Percentiles rank a stretch among this genome's conserved stretches.
Conservation (phyloP, 192 early-diverging fungal species). For the Pilaira anomala region DNA sequence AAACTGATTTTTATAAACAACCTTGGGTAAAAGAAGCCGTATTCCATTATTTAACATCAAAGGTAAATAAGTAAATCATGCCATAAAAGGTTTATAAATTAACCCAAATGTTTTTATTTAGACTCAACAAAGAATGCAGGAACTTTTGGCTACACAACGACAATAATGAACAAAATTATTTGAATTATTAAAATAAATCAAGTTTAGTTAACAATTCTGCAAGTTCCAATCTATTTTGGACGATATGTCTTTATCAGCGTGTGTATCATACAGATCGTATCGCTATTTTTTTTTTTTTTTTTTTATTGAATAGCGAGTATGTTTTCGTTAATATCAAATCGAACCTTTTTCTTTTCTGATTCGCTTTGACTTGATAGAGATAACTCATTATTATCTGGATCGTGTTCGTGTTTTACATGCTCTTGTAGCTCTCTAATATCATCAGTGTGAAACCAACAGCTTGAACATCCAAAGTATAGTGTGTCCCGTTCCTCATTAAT, state of each 20-base stretch:
- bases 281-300: too few species aligned
- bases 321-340: too few species aligned
- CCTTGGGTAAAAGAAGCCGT: slow-evolving; percentile 85
- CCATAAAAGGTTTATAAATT: neutral
- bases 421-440: too few species aligned
- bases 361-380: too few species aligned
- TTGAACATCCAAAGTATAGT: too few species aligned
- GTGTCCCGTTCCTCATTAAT: too few species aligned
- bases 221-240: too few species aligned
- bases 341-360: too few species aligned
- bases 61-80: slow-evolving; percentile 35
- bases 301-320: too few species aligned
- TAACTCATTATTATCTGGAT: too few species aligned
- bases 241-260: neutral
- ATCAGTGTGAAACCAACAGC: too few species aligned
- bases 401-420: too few species aligned
- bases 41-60: slow-evolving; percentile 83
- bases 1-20: slow-evolving; percentile 71
- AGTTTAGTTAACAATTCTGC: neutral
- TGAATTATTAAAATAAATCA: neutral
- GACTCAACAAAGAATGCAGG: slow-evolving; percentile 15
- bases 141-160: slow-evolving; percentile 6
- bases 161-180: neutral
- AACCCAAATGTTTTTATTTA: neutral
- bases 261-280: neutral